phyloP scores from a whole-genome alignment of 495 filamentous ascomycete genomes.

The Geopyxis carbonaria region DNA sequence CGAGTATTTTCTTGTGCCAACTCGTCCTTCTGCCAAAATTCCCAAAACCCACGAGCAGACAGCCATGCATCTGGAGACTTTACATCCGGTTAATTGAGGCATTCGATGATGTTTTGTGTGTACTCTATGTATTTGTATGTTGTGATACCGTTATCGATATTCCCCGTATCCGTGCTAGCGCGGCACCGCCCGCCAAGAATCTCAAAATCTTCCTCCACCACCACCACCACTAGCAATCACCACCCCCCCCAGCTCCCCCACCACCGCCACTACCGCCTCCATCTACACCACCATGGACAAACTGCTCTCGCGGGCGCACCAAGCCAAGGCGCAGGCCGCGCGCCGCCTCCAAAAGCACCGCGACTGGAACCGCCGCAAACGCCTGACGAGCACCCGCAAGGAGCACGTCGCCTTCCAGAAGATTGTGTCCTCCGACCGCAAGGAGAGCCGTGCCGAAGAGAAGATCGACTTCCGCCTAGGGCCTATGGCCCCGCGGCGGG shows the following conservation, averaged over 20 bases:
- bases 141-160: no score
- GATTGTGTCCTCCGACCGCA: conserved; percentile 7
- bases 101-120: no score
- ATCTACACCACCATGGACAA: conserved; percentile 54
- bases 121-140: no score
- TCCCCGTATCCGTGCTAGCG: no score
- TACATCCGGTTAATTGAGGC: no score
- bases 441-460: conserved; percentile 24
- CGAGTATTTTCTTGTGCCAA: no score
- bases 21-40: no score
- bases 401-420: conserved; percentile 11
- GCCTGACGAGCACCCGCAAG: conserved; percentile 14
- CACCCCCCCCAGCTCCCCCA: conserved; percentile 7
- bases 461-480: conserved; percentile 64
- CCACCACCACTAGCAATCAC: conserved; percentile 1
- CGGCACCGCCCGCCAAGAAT: no score
- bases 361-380: conserved; percentile 11
- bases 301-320: conserved; percentile 44
- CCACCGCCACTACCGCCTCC: no score
- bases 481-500: conserved; percentile 50
- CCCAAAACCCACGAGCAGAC: no score
- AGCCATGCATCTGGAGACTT: no score
- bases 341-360: conserved; percentile 10
- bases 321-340: conserved; percentile 14
- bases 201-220: conserved; percentile 7